Base-by-base conservation (phyloP, 805 yeast genomes). In the Candida tallmaniae region DNA sequence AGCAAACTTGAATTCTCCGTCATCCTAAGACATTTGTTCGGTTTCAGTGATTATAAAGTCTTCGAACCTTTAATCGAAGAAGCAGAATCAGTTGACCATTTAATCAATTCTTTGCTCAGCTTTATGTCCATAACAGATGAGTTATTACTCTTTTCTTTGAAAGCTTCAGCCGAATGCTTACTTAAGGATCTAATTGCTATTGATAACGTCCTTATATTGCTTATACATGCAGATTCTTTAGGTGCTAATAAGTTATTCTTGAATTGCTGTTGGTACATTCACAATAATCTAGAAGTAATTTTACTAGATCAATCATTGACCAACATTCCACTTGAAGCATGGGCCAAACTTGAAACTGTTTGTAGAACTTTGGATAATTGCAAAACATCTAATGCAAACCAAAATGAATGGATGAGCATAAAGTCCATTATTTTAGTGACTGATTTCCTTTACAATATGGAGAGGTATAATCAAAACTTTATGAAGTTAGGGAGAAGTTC, bases 241-340 rank as follows among this genome's bases (percentile, higher is more conserved):
- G 55, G 69, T 14, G 83, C 87, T 5, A 52, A 57, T 9, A 74
- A 79, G 43, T 54, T 88, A 23, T 65, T 76, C 40, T 65, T 68
- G 32, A 72, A 75, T 35, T 76, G 95, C 50, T 60, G 80, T 17
- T 79, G 86, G 80, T 83, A 73, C 45, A 64, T 85, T 9, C 77
- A 73, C 44, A 68, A 74, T 42, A 85, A 86, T 51, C 58, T 83
- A 36, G 87, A 79, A 20, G 50, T 76, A 3, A 47, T 84, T 11
- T 58, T 87, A 22, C 71, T 76, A 34, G 80, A 78, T 35, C 39
- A 51, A 2, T 28, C 50, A 6, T 46, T 62, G 32, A 38, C 45
- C 17, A 61, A 53, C 11, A 41, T 65, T 12, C 58, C 61, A 5
- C 38, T 39, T 12, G 59, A 56, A 1, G 18, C 60, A 5, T 26